Evolutionary conservation across 768 basidiomycete species (phyloP), one percentile per base, ranked within the genome.

Genomic region (Pilatotrama ljubarskyi): DNA sequence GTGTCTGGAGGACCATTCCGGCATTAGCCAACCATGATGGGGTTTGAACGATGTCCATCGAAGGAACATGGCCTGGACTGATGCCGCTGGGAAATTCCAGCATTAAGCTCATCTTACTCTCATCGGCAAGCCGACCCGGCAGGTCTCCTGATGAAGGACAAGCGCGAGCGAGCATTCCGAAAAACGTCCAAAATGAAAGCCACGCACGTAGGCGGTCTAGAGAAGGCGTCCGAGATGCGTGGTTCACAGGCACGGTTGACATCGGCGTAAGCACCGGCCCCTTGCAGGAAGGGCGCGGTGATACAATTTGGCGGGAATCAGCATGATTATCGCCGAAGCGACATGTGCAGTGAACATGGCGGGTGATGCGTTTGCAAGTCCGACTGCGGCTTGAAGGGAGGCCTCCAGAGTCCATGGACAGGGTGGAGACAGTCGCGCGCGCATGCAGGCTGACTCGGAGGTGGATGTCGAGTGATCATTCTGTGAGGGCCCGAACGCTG

Each of bases 251-350:
- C 10, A 25, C 24, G 22, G 13, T 15, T 24, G 8, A 15, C 10
- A 25, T 11, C 24, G 43, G 22, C 43, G 24, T 22, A 14, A 7
- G 43, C 29, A 24, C 43, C 24, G 20, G 22, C 22, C 22, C 22
- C 20, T 22, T 6, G 22, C 1, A 25, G 2, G 43, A 44, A 20
- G 24, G 22, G 22, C 18, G n/a, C 40, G 25, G 40, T 2, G 24
- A 32, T 15, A 24, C 25, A 5, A 40, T 8, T 8, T 1, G 24
- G 51, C 40, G n/a, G 26, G 40, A 26, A 18, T 40, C 17, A 25
- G 18, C 40, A 18, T n/a, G 38, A 41, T 11, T 53, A 53, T 53
- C 51, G 52, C 52, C 52, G 52, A 54, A 20, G 22, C 52, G 42
- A 29, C 52, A 35, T 42, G 41, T 18, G 37, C 29, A 7, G 14